These are phyloP conservation scores for Tilletiaria anomala DNA, from an alignment of 1,284 basidiomycete genomes.

Conservation along the genomic window DNA sequence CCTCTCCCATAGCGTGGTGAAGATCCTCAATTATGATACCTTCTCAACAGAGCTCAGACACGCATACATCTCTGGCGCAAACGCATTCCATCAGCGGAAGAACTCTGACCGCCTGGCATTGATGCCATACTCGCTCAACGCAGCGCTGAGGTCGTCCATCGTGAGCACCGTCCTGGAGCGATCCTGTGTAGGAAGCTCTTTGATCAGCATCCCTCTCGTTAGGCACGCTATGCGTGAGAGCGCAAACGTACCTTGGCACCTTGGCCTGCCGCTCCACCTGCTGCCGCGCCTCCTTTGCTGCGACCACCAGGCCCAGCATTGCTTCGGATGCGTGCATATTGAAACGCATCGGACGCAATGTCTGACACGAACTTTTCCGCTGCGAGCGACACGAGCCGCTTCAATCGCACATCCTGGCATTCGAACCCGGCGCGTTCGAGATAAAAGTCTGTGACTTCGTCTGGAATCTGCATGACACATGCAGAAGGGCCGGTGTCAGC, in stretches of 20 bases:
- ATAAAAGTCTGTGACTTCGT: slow-evolving; percentile 96
- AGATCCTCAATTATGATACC: too few species aligned
- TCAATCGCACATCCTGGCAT: slow-evolving; percentile 40
- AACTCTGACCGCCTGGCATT: slow-evolving; percentile 33
- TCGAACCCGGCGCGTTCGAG: slow-evolving; percentile 16
- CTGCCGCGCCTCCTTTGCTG: slow-evolving; percentile 2
- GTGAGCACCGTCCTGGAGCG: slow-evolving; percentile 90
- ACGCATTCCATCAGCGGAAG: slow-evolving; percentile 19
- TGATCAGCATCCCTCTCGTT: background rate
- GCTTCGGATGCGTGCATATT: slow-evolving; percentile 84
- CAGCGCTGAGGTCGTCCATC: slow-evolving; percentile 89
- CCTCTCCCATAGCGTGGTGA: too few species aligned
- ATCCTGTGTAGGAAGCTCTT: slow-evolving; percentile 45
- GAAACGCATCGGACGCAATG: slow-evolving; percentile 90
- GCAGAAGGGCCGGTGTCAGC: too few species aligned
- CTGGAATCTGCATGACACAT: slow-evolving; percentile 59
- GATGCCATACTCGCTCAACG: slow-evolving; percentile 75
- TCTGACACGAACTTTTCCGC: slow-evolving; percentile 97
- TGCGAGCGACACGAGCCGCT: slow-evolving; percentile 81
- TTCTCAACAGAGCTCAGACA: too few species aligned
- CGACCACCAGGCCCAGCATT: slow-evolving; percentile 42
- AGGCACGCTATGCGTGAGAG: background rate
- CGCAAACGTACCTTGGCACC: background rate
- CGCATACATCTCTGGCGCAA: too few species aligned
- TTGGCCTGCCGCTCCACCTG: slow-evolving; percentile 14